Evolutionary conservation across 768 basidiomycete genomes (phyloP), one percentile per base, ranked within the genome.

Genomic region (Sarcomyxa edulis): DNA sequence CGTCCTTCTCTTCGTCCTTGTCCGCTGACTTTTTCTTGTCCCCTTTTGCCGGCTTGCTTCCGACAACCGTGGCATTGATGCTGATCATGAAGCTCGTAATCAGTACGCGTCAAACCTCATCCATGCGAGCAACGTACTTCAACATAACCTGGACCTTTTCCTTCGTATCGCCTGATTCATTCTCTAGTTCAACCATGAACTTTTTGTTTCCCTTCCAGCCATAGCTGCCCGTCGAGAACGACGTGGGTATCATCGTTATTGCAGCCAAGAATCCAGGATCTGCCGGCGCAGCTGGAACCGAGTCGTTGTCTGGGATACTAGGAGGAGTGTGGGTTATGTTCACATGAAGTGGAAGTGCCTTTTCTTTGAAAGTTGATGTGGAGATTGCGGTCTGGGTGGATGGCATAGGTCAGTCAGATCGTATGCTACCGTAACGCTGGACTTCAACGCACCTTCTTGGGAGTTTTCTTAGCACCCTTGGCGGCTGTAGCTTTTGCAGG

Each of bases 131-230:
- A 35, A 73, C 84, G 48, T 54, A 89, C 82, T 74, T 78, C 42
- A 91, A 56, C 69, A 74, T 77, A 8, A 90, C 82, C 49, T 83
- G 74, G 2, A 90, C 81, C 44, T 74, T 80, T 58, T 78, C 77
- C 55, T 71, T 78, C 37, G 69, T 64, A 4, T 61, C 70, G 28
- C 63, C 75, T 10, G 58, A 67, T 11, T 74, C 71, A 39, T 68
- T 66, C 39, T 74, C 65, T 11, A 90, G 54, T 50, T 87, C 82
- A 35, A 91, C 68, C 1, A 66, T 69, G 43, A 89, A 58, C 18
- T 78, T 72, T 55, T 80, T 83, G 55, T 59, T 74, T 2, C 81
- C 87, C 55, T 88, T 90, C 88, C 88, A 91, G 12, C 89, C 88
- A 54, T 83, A 87, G 52, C 83, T 85, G 8, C 87, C 85, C 1